Evolutionary conservation across 2,329 filamentous ascomycete genomes (phyloP).

Genomic region (Xylariaceae sp.): DNA sequence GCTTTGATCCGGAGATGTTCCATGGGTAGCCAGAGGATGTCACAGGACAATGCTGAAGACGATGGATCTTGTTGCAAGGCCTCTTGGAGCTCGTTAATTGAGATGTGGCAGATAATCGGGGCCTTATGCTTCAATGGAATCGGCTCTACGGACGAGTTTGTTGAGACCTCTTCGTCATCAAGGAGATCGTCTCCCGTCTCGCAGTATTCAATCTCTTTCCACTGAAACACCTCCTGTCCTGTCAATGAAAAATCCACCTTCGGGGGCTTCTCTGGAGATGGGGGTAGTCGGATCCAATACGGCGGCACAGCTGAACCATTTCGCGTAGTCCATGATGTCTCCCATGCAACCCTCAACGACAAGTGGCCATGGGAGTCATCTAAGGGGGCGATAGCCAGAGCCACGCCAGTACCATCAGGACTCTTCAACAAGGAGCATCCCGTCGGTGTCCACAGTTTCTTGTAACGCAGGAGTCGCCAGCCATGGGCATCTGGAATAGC

Average conservation of each 20-base stretch:
- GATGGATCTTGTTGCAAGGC: conserved; percentile 39
- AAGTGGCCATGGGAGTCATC: conserved; percentile 58
- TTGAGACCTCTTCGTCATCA: conserved; percentile 14
- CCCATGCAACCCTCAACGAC: conserved; percentile 54
- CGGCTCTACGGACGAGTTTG: conserved; percentile 34
- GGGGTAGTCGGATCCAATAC: conserved; percentile 52
- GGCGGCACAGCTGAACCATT: conserved; percentile 50
- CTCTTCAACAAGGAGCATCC: conserved; percentile 53
- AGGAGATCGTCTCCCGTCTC: conserved; percentile 3
- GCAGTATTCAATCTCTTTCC: neutral
- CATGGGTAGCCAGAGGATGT: conserved; percentile 39
- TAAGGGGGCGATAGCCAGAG: conserved; percentile 49
- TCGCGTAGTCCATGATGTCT: conserved; percentile 48
- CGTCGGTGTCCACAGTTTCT: conserved; percentile 56
- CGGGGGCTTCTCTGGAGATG: conserved; percentile 21
- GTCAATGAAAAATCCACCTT: conserved; percentile 9
- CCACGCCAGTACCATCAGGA: conserved; percentile 44
- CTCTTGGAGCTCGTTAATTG: conserved; percentile 41
- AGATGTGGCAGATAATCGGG: conserved; percentile 46
- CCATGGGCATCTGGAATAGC: conserved; percentile 56
- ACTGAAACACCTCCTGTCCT: conserved; percentile 8
- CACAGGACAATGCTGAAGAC: conserved; percentile 24
- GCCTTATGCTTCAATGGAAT: conserved; percentile 26
- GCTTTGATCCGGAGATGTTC: conserved; percentile 41
- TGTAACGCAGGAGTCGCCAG: conserved; percentile 51